Evolutionary conservation across 148 eudicot genomes (phyloP), one percentile per base, ranked within the genome.

Genomic region (Pouteria glomerata): DNA sequence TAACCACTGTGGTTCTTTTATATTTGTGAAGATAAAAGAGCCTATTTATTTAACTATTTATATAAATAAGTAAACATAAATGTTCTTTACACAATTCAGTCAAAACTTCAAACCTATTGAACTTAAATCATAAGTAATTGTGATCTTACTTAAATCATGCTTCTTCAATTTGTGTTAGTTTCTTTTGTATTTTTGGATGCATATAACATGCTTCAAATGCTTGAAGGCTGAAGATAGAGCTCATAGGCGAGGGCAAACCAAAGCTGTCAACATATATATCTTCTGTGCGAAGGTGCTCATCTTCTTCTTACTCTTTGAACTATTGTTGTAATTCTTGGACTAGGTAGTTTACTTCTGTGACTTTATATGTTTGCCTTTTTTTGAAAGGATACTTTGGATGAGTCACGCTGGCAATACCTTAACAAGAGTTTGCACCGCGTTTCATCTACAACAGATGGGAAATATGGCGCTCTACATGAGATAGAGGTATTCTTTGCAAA

Each of bases 141-240:
- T n/a, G n/a, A n/a, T n/a, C n/a, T n/a, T n/a, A n/a, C n/a, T n/a
- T n/a, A n/a, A n/a, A n/a, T 27, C 34, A 18, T 18, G 55, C 14
- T 16, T 29, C 27, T 15, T 27, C 47, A 45, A 27, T 27, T 15
- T 18, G 42, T 66, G 37, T 31, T 50, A 31, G 29, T 29, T 65
- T 66, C 42, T 66, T 66, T 3, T 31, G 8, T 50, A 14, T 21
- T 45, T 41, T 68, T 26, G 21, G 66, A 30, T 58, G 37, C 44
- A 76, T 74, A 48, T 31, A 57, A 29, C 52, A 35, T 59, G 19
- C 24, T 37, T 23, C 63, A 13, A 50, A 70, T 37, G 16, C 45
- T 75, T 82, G 73, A 75, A 96, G 99, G 99, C 99, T 64, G 99
- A 96, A 81, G 89, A 83, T 81, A 83, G 99, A 85, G 96, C 97